Evolutionary conservation across 768 basidiomycete species (phyloP).

Genomic region (Sporobolomyces pararoseus): DNA sequence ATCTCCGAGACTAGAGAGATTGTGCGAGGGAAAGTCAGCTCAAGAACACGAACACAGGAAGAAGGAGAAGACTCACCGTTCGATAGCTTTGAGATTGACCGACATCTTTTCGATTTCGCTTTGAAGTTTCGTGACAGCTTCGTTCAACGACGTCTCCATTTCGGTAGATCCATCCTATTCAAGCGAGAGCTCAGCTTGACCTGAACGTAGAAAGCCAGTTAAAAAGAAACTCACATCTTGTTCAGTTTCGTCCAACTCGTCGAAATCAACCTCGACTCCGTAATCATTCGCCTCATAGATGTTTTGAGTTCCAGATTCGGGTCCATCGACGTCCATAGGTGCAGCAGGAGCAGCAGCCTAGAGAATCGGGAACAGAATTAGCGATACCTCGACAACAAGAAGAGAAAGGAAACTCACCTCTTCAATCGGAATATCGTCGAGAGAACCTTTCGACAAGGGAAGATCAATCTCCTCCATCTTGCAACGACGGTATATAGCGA

Average conservation of each 20-base stretch:
- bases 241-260: constrained; percentile 67
- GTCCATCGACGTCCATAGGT: constrained; percentile 90
- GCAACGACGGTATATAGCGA: constrained; percentile 82
- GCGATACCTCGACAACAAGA: constrained; percentile 20
- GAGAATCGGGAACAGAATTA: background rate
- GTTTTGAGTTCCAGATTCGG: constrained; percentile 73
- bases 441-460: constrained; percentile 68
- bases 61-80: constrained; percentile 57
- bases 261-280: constrained; percentile 86
- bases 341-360: constrained; percentile 56
- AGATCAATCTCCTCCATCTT: constrained; percentile 85
- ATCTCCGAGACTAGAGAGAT: constrained; percentile 46
- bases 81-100: constrained; percentile 94
- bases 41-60: background rate
- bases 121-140: constrained; percentile 64
- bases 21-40: background rate
- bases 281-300: constrained; percentile 71
- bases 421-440: constrained; percentile 88
- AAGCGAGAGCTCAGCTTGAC: background rate
- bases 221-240: constrained; percentile 55
- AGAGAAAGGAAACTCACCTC: constrained; percentile 60
- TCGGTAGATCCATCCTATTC: constrained; percentile 62
- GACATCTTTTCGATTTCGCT: constrained; percentile 87
- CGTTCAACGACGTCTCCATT: constrained; percentile 67
- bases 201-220: too few relatives aligned